Base-by-base conservation (phyloP, 768 basidiomycete species). In the Leccinum subtestaceum region DNA sequence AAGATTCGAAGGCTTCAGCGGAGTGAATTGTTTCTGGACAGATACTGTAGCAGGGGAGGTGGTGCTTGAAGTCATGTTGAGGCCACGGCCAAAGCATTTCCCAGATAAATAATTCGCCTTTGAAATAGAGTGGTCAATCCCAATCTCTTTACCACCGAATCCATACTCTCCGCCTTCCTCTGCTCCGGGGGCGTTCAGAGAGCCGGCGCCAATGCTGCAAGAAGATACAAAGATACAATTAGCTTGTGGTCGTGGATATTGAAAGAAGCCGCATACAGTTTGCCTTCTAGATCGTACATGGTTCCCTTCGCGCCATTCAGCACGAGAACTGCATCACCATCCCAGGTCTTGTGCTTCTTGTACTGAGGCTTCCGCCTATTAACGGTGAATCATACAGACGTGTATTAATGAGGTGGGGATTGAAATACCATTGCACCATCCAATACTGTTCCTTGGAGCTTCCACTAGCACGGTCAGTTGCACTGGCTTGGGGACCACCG, bases 321-420 rank as follows among this genome's bases (percentile, higher is more conserved):
- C 10, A 83, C 82, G 5, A 91, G 77, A n/a, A 88, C 78, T 38
- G 80, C 87, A 65, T 88, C 91, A 38, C 89, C 92, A 54, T 95
- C 92, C 93, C 93, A 95, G 0, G 89, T 93, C 71, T 93, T 93
- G 67, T 94, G 87, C 73, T 95, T 95, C 75, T 84, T 90, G 40
- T 78, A 76, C 71, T 92, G 89, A 47, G 80, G 86, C 48, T 76
- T 80, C 59, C 89, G 76, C 89, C 88, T 89, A 36, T 29, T 45
- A 23, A 43, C 23, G 45, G 50, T 29, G 36, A 23, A 53, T 51
- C 32, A 64, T 48, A 31, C 19, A 52, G 21, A 50, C 27, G 9
- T 23, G 46, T 15, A 21, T 47, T 32, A 9, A 43, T 46, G 25
- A 50, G 5, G 34, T 27, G 25, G 7, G 32, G 19, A 34, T 53